Evolutionary conservation across 768 basidiomycete genomes (phyloP), one percentile per base, ranked within the genome.

Genomic region (Lepiota venenata): DNA sequence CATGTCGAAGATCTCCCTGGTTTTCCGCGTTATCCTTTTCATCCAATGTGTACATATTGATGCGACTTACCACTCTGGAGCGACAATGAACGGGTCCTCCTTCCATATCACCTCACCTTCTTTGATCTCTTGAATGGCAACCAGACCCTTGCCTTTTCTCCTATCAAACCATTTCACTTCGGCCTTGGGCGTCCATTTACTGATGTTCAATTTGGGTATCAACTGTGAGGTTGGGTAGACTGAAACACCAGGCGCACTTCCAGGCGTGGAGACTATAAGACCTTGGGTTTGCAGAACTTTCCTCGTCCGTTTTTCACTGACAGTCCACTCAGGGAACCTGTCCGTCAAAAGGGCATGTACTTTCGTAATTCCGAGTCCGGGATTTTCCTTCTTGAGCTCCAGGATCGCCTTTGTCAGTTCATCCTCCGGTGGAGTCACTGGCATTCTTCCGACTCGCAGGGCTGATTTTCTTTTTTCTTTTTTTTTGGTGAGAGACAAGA

Each of bases 31-130:
- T 14, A 52, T 9, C 22, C 36, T 37, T 15, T 16, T 27, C 14
- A 54, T 20, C 12, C 8, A 29, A 20, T 11, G 15, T 32, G 18
- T 4, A 8, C 22, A 39, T 18, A 14, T 10, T 21, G 11, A 41
- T 10, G 7, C 36, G 39, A 62, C 67, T 56, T 65, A 89, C 87
- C 85, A 89, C 70, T 89, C 87, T n/a, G 89, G 84, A n/a, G 88
- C 86, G 18, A 91, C 69, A 42, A 87, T 68, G 63, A 86, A 91
- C 1, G 89, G 90, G 62, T 91, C 88, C 63, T 95, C 92, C 55
- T 83, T 86, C 91, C 93, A 94, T 15, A 96, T 66, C 3, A 82
- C 71, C 57, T 94, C 89, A 0, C 87, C 90, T 61, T 83, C 79
- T 21, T 71, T 69, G 50, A 95, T 87, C 27, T 77, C 73, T 47